Evolutionary conservation across 139 green algal genomes (phyloP).

Genomic region (Tetraselmis striata): DNA sequence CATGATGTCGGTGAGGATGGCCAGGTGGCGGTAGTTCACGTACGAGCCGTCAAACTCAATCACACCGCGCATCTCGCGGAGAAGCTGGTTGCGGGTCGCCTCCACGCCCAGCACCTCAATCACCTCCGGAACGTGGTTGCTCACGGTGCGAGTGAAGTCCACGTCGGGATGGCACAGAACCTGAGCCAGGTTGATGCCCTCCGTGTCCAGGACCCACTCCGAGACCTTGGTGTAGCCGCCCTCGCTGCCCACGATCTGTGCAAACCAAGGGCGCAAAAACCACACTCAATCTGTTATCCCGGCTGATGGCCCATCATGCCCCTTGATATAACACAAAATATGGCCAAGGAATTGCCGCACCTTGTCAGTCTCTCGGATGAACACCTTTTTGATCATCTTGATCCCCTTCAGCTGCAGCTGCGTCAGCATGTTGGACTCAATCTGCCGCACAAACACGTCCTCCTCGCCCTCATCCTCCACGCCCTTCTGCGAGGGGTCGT

Average conservation of each 20-base stretch:
- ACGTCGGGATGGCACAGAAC: slow-evolving; percentile 86
- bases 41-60: slow-evolving; percentile 98
- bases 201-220: slow-evolving; percentile 97
- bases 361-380: slow-evolving; percentile 63
- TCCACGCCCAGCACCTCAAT: slow-evolving; percentile 95
- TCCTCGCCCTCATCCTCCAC: slow-evolving; percentile 39
- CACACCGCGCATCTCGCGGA: slow-evolving; percentile 92
- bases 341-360: too few relatives aligned
- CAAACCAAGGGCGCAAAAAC: slow-evolving; percentile 16
- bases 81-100: slow-evolving; percentile 75
- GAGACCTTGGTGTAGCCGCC: slow-evolving; percentile 53
- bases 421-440: slow-evolving; percentile 67
- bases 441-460: slow-evolving; percentile 68
- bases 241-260: neutral
- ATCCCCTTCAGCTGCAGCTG: slow-evolving; percentile 77
- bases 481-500: slow-evolving; percentile 19
- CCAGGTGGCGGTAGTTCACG: slow-evolving; percentile 97
- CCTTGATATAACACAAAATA: too few relatives aligned
- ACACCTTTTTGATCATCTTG: slow-evolving; percentile 85
- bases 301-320: too few relatives aligned
- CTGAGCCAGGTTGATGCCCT: slow-evolving; percentile 88
- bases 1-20: slow-evolving; percentile 80
- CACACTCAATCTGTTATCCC: too few relatives aligned
- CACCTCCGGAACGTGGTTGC: slow-evolving; percentile 89
- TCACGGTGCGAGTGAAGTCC: slow-evolving; percentile 79